A percentile compares a stretch with the other conserved stretches of the same genome.
Evolutionary conservation across 1,139 yeast species (phyloP).

Genomic region (Protomyces arabidopsidicola): DNA sequence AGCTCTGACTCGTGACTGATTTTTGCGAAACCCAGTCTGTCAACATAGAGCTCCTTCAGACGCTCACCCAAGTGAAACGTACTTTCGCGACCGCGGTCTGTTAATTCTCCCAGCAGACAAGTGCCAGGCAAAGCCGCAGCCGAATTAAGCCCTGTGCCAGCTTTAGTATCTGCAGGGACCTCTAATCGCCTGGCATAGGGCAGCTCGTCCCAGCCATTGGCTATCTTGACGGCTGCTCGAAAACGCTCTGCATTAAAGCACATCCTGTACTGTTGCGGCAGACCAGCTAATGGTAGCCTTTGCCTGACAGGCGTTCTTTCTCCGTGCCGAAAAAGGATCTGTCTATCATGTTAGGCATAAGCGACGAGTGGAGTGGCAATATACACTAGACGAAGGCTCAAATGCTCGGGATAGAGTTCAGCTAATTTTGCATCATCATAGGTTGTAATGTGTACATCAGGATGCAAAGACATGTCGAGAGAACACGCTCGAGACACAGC

Average conservation of each 20-base stretch:
- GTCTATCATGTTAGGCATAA: slow-evolving; percentile 5
- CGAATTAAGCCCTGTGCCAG: background rate
- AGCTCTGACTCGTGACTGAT: slow-evolving; percentile 28
- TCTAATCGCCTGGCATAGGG: slow-evolving; percentile 22
- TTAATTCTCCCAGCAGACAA: slow-evolving; percentile 34
- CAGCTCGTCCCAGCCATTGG: slow-evolving; percentile 9
- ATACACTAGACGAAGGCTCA: slow-evolving; percentile 28
- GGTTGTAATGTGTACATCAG: background rate
- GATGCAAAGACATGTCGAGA: background rate
- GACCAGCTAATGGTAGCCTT: slow-evolving; percentile 33
- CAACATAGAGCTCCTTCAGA: slow-evolving; percentile 33
- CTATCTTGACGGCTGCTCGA: slow-evolving; percentile 18
- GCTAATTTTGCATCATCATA: slow-evolving; percentile 29
- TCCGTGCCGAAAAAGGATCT: slow-evolving; percentile 34
- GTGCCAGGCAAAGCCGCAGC: slow-evolving; percentile 7
- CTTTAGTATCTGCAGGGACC: background rate
- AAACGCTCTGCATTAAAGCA: slow-evolving; percentile 33
- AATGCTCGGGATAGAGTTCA: slow-evolving; percentile 31
- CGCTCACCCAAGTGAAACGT: slow-evolving; percentile 33
- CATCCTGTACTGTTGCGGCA: slow-evolving; percentile 33
- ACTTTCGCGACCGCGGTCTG: slow-evolving; percentile 34
- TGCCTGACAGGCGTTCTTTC: slow-evolving; percentile 35
- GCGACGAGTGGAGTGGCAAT: background rate
- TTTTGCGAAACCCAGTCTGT: slow-evolving; percentile 32
- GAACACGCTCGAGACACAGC: no score